A percentile compares a stretch with the other conserved stretches of the same genome.
phyloP scores from a whole-genome alignment of 208 protist species.

The Acanthamoeba royreba region DNA sequence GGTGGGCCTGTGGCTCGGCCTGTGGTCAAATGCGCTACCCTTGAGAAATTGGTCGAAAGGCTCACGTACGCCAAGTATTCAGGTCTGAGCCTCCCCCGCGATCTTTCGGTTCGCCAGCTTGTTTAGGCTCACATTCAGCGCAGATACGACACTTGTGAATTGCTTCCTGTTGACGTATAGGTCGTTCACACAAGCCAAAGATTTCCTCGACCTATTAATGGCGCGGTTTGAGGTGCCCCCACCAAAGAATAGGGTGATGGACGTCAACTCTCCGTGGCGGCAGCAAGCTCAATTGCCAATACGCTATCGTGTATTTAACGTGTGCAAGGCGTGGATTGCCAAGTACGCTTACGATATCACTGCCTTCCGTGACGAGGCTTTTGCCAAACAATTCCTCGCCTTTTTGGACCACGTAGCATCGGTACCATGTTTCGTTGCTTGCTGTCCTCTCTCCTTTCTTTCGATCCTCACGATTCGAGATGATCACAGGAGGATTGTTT shows the following conservation, averaged over 20 bases:
- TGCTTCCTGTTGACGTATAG: conserved; percentile 3
- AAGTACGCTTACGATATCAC: not conserved
- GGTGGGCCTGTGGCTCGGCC: not conserved
- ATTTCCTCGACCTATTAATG: not conserved
- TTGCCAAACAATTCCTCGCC: not conserved
- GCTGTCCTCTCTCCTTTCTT: too few relatives aligned
- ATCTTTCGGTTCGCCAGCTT: not conserved
- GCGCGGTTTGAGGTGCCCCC: not conserved
- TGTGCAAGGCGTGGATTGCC: not conserved
- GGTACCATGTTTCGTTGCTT: too few relatives aligned
- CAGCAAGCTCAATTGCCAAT: not conserved
- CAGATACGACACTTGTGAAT: not conserved
- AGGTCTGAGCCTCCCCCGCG: not conserved
- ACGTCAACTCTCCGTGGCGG: not conserved
- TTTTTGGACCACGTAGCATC: not conserved
- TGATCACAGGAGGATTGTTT: too few relatives aligned
- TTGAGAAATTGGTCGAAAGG: conserved; percentile 43
- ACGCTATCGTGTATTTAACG: not conserved
- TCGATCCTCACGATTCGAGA: too few relatives aligned
- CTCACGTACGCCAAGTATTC: not conserved
- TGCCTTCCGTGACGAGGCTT: not conserved
- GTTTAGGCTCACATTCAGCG: not conserved
- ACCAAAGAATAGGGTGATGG: not conserved
- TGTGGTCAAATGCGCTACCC: not conserved
- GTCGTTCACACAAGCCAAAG: not conserved